These are phyloP conservation scores for Cryptomeria japonica DNA, from an alignment of 75 land plant genomes.

Conservation along the genomic window DNA sequence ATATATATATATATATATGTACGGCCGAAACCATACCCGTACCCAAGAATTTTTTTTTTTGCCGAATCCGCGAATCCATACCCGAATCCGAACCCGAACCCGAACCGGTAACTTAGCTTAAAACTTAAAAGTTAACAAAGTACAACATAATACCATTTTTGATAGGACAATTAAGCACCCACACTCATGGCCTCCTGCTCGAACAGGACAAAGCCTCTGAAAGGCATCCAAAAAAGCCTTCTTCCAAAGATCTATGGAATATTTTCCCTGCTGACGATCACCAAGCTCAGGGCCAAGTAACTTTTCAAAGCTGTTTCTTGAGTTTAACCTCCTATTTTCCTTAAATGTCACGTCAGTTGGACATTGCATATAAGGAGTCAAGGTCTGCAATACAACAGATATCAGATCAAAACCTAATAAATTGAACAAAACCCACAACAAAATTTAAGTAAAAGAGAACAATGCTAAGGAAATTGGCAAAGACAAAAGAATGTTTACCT, in stretches of 20 bases:
- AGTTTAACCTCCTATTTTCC: conserved; percentile 1
- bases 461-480: neutral
- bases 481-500: conserved; percentile 45
- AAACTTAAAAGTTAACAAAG: neutral
- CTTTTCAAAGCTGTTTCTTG: conserved; percentile 21
- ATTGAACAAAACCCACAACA: neutral
- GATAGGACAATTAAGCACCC: conserved; percentile 86
- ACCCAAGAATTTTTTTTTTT: too few species aligned
- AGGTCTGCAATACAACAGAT: conserved; percentile 47
- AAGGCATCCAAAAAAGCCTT: conserved; percentile 83
- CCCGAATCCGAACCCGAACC: too few species aligned
- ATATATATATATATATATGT: too few species aligned
- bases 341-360: conserved; percentile 20
- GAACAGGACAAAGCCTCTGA: conserved; percentile 83
- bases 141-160: conserved; percentile 54
- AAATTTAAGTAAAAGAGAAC: neutral
- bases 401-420: neutral
- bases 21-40: too few species aligned
- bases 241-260: conserved; percentile 85
- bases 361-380: conserved; percentile 89
- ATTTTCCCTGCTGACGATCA: conserved; percentile 70
- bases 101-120: too few species aligned
- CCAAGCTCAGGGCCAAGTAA: conserved; percentile 59
- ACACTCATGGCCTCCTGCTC: conserved; percentile 86
- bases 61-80: too few species aligned